A percentile compares a stretch with the other conserved stretches of the same genome.
phyloP scores from a whole-genome alignment of 1,284 basidiomycete species.

The Cutaneotrichosporon mucoides region DNA sequence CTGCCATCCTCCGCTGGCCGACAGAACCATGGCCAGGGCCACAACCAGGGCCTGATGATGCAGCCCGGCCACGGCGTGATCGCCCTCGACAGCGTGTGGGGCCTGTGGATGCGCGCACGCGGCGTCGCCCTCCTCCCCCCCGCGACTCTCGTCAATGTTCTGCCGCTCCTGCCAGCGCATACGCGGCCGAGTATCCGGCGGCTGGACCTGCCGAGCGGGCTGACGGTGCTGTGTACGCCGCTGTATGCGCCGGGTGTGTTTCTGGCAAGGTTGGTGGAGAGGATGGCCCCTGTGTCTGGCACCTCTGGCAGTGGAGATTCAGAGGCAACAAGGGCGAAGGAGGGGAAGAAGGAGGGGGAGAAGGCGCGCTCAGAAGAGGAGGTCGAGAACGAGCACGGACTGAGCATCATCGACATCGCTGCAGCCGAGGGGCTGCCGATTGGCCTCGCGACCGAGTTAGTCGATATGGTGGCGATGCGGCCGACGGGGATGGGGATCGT shows the following conservation, averaged over 20 bases:
- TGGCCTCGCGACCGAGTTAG: conserved; percentile 67
- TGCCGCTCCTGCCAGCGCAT: conserved; percentile 63
- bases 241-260: conserved; percentile 64
- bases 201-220: conserved; percentile 65
- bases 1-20: conserved; percentile 51
- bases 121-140: conserved; percentile 91
- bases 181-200: conserved; percentile 66
- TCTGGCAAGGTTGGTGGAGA: conserved; percentile 58
- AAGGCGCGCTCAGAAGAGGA: conserved; percentile 45
- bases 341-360: conserved; percentile 31
- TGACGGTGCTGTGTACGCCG: conserved; percentile 80
- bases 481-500: conserved; percentile 52
- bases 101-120: conserved; percentile 91
- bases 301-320: too few relatives aligned
- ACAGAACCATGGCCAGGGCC: neutral
- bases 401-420: conserved; percentile 58
- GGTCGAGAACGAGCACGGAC: conserved; percentile 26
- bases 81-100: conserved; percentile 93
- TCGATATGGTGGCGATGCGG: conserved; percentile 51
- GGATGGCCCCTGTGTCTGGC: conserved; percentile 50
- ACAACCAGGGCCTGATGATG: conserved; percentile 39
- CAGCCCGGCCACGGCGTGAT: conserved; percentile 59
- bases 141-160: conserved; percentile 67
- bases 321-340: too few relatives aligned
- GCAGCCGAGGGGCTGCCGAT: conserved; percentile 64